phyloP scores from a whole-genome alignment of 257 asterid genomes.

The Solanum sejunctum region DNA sequence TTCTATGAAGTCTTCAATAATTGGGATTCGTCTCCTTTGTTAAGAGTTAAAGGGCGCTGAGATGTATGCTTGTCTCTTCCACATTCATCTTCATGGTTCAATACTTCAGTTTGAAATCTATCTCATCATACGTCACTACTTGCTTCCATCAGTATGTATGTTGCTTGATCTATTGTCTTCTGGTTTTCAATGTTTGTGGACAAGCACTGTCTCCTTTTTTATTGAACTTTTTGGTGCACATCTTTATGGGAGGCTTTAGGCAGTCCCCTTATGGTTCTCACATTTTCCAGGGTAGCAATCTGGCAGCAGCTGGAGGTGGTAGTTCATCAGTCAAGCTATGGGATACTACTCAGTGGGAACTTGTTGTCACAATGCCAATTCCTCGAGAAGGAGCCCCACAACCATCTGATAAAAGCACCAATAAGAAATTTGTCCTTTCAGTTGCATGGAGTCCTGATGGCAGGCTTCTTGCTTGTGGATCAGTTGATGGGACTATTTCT shows the following conservation, averaged over 20 bases:
- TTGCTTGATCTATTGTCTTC: background rate
- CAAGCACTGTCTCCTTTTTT: background rate
- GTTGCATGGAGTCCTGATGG: slow-evolving; percentile 97
- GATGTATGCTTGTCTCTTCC: background rate
- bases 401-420: slow-evolving; percentile 55
- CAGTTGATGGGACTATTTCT: slow-evolving; percentile 95
- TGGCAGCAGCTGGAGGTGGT: slow-evolving; percentile 98
- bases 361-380: slow-evolving; percentile 48
- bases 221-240: background rate
- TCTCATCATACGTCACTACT: background rate
- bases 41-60: background rate
- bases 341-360: slow-evolving; percentile 86
- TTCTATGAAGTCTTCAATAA: background rate
- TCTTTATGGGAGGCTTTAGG: background rate
- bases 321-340: slow-evolving; percentile 89
- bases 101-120: background rate
- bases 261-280: background rate
- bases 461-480: slow-evolving; percentile 68
- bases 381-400: slow-evolving; percentile 78
- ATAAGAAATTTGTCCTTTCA: slow-evolving; percentile 84
- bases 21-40: background rate
- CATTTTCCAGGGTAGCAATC: slow-evolving; percentile 57
- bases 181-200: background rate
- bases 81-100: background rate
- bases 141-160: background rate